Evolutionary conservation across 1,139 yeast species (phyloP).

Genomic region (Geotrichum citri-aurantii): DNA sequence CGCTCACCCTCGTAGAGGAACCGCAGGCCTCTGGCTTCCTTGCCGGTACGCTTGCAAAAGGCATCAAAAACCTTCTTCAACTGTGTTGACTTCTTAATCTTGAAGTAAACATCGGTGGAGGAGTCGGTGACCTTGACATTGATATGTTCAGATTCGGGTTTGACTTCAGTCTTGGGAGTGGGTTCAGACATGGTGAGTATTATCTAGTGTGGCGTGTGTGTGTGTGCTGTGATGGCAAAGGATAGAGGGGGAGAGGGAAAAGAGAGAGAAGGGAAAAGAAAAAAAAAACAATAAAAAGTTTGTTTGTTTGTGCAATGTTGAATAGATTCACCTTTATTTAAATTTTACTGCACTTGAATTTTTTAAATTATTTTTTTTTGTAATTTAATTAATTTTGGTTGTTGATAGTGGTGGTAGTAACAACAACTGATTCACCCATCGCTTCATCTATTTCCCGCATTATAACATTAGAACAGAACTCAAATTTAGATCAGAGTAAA

Average conservation of each 20-base stretch:
- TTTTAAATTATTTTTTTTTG: too few species aligned
- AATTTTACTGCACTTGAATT: too few species aligned
- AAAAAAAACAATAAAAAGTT: neutral
- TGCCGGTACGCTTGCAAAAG: slow-evolving; percentile 96
- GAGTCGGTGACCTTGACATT: slow-evolving; percentile 93
- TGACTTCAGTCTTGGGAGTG: slow-evolving; percentile 34
- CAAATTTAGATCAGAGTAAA: too few species aligned
- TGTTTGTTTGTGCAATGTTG: neutral
- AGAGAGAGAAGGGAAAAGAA: neutral
- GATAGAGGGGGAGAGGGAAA: neutral
- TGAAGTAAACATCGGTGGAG: slow-evolving; percentile 88
- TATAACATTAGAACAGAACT: too few species aligned
- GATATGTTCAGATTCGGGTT: slow-evolving; percentile 52
- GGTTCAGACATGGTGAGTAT: slow-evolving; percentile 18
- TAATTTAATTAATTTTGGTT: too few species aligned
- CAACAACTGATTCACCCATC: too few species aligned
- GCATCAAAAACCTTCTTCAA: slow-evolving; percentile 96
- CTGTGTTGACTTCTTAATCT: slow-evolving; percentile 88
- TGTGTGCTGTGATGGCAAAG: neutral
- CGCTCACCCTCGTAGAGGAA: slow-evolving; percentile 93
- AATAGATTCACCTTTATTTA: too few species aligned
- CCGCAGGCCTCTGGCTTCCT: slow-evolving; percentile 72
- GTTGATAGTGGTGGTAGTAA: too few species aligned
- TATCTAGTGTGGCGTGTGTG: neutral
- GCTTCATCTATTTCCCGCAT: too few species aligned